Conservation (phyloP, 2,329 filamentous ascomycete species). For the Trichothecium roseum region DNA sequence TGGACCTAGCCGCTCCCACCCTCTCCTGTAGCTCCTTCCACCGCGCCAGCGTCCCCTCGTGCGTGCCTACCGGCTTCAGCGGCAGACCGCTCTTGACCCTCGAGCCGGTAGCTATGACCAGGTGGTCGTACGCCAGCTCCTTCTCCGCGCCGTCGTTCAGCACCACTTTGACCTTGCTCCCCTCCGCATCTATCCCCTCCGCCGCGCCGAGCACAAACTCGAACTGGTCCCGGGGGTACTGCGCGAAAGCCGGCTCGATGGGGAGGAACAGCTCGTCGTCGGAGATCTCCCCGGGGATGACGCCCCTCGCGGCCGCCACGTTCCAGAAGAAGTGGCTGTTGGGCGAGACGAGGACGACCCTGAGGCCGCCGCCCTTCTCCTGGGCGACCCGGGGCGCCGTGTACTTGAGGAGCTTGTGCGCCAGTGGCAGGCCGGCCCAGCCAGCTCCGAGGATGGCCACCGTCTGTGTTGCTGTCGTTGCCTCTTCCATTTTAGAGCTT, state of each 20-base stretch:
- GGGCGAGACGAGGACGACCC: constrained; percentile 42
- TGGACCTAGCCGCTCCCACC: constrained; percentile 34
- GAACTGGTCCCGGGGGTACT: constrained; percentile 31
- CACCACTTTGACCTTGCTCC: constrained; percentile 25
- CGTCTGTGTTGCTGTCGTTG: constrained; percentile 40
- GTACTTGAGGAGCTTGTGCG: constrained; percentile 41
- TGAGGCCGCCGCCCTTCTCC: constrained; percentile 26
- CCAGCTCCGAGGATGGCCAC: constrained; percentile 43
- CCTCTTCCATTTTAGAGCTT: too few relatives aligned
- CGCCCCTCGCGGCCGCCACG: constrained; percentile 41
- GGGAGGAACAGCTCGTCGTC: constrained; percentile 36
- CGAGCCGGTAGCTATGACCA: constrained; percentile 46
- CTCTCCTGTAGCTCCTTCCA: constrained; percentile 8
- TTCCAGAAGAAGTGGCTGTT: constrained; percentile 47
- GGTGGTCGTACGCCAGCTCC: constrained; percentile 40
- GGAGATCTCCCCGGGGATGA: constrained; percentile 35
- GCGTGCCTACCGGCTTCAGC: constrained; percentile 13
- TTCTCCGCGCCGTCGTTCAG: constrained; percentile 17
- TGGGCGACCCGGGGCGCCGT: constrained; percentile 22
- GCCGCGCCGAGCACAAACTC: constrained; percentile 40
- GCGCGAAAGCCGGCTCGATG: constrained; percentile 31
- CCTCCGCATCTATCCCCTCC: constrained; percentile 19
- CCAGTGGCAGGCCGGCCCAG: constrained; percentile 37
- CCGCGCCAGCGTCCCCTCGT: constrained; percentile 27
- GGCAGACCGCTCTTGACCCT: constrained; percentile 33